Evolutionary conservation across 345 rosid genomes (phyloP), one percentile per base, ranked within the genome.

Genomic region (Mallotus nudiflorus): DNA sequence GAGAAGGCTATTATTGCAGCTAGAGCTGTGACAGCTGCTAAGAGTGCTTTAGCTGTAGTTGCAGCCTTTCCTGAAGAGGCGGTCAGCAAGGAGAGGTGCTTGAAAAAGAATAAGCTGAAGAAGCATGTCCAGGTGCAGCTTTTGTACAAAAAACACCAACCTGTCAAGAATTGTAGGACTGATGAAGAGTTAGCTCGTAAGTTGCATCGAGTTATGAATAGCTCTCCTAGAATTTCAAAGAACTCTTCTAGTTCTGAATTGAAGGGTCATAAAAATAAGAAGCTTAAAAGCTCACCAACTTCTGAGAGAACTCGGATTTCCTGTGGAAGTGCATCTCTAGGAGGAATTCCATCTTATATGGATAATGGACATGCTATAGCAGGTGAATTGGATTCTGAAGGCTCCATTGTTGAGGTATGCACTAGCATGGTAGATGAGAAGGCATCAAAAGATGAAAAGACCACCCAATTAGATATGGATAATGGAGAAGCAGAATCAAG

Each of bases 61-160:
- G 86, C 89, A 28, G 77, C 87, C 46, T 85, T 91, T 70, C 84
- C 90, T 1, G 88, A 88, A 66, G 92, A 85, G 65, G 72, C 77
- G 6, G 77, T 69, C 18, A 72, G 51, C 63, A 82, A 81, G 75
- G 90, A 87, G 27, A 82, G 81, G 65, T 53, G 54, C 78, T 73
- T 66, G 31, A 81, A 74, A 77, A 94, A 80, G 86, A 94, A 85
- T 66, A 91, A 91, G 88, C 79, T 85, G 79, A 92, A 90, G 87
- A 94, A 90, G 88, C 97, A 94, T 75, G 97, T 91, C 31, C 95
- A 90, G 0, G 95, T 91, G 66, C 91, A 91, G 77, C 85, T 86
- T 56, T 67, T 94, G 82, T 91, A 94, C 85, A 84, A 87, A 28
- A 91, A 86, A 68, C 86, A 82, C 68, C 85, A 78, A 62, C 75